Conservation (phyloP, 2,329 filamentous ascomycete genomes). For the Colletotrichum orchidophilum region DNA sequence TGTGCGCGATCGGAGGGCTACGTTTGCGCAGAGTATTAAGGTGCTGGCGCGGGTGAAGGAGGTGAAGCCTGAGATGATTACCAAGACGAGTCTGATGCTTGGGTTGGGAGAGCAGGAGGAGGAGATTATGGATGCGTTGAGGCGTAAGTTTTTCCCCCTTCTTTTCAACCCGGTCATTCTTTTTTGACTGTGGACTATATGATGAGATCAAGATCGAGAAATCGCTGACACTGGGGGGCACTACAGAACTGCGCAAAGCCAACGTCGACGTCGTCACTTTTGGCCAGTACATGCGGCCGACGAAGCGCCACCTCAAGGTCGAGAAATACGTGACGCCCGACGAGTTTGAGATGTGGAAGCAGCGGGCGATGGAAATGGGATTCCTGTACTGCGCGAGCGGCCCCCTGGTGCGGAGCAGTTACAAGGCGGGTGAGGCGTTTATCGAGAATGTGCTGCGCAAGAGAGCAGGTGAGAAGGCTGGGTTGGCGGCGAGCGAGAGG, state of each 20-base stretch:
- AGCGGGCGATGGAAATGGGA: slow-evolving; percentile 90
- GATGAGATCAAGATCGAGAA: too few relatives aligned
- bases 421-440: slow-evolving; percentile 98
- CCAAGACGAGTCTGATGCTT: slow-evolving; percentile 99
- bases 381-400: slow-evolving; percentile 97
- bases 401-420: slow-evolving; percentile 90
- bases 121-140: slow-evolving; percentile 82
- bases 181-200: too few relatives aligned
- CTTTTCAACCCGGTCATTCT: neutral
- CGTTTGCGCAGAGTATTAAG: slow-evolving; percentile 83
- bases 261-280: slow-evolving; percentile 97
- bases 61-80: slow-evolving; percentile 79
- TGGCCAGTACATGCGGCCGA: slow-evolving; percentile 99
- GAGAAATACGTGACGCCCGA: slow-evolving; percentile 94
- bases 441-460: slow-evolving; percentile 98
- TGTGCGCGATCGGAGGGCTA: slow-evolving; percentile 89
- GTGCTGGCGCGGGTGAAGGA: slow-evolving; percentile 87
- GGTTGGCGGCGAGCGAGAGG: slow-evolving; percentile 39
- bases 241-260: slow-evolving; percentile 69
- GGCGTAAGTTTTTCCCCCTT: slow-evolving; percentile 55
- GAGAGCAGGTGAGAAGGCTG: slow-evolving; percentile 61
- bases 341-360: slow-evolving; percentile 90
- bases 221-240: too few relatives aligned
- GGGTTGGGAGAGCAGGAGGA: slow-evolving; percentile 92
- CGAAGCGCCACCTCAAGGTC: slow-evolving; percentile 96